Evolutionary conservation across 352 stramenopile genomes (phyloP), one percentile per base, ranked within the genome.

Genomic region (Phytopythium sindhum): DNA sequence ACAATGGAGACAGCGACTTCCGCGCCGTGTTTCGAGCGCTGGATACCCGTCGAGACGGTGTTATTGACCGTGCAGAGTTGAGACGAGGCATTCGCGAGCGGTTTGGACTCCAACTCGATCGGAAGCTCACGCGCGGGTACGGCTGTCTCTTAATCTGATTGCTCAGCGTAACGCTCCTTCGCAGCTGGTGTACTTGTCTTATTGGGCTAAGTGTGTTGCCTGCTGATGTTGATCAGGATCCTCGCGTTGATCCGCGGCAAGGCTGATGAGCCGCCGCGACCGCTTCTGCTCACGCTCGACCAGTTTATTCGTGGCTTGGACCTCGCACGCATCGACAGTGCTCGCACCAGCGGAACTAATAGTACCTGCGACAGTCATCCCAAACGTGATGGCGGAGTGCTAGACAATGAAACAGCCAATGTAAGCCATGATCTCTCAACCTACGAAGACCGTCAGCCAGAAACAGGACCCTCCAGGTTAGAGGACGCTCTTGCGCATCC

Each of bases 251-350:
- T 82, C 21, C 79, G 81, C 17, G 75, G 73, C 10, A 89, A 88
- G 37, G 81, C 68, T 33, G 71, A 65, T 0, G 65, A 42, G 1
- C 60, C 75, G 14, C 56, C 79, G 2, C 73, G 64, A 28, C 83
- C 83, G 5, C 69, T 91, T 11, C 63, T 71, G 4, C 37, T 91
- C 28, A 80, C 63, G 11, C 64, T 78, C 6, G 63, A 69, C 2
- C 81, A 90, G 23, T 91, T 91, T 33, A 33, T 77, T 6, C 58
- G 45, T n/a, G 81, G 83, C 3, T 91, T 91, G 35, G 77, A 86
- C 42, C 62, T 91, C 15, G 45, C 48, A 24, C 4, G 53, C 4
- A 60, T 24, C 15, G 33, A 52, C 14, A 21, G 5, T 17, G 39
- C 21, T 33, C 2, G 1, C 2, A 26, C 1, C 19, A 29, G 24